Percentiles rank a stretch among this genome's conserved stretches.
Evolutionary conservation across 495 filamentous ascomycete species (phyloP).

Genomic region (Daldinia caldariorum): DNA sequence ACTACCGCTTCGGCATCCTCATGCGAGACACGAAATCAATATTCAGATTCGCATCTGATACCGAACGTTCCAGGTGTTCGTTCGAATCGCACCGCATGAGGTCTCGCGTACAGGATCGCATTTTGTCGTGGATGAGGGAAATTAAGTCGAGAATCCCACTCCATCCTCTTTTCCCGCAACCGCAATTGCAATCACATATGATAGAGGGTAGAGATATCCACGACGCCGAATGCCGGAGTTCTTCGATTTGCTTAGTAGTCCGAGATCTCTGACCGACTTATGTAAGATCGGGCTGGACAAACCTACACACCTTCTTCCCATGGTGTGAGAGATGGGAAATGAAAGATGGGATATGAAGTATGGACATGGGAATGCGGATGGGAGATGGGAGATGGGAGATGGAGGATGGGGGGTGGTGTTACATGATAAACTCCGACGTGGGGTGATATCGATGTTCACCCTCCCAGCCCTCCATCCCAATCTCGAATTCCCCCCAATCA

Average conservation of each 20-base stretch:
- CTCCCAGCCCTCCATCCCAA: not conserved
- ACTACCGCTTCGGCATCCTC: slow-evolving; percentile 23
- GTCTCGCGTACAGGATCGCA: not conserved
- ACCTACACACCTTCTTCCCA: not conserved
- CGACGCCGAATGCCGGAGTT: slow-evolving; percentile 22
- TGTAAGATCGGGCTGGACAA: slow-evolving; percentile 4
- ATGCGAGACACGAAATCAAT: slow-evolving; percentile 3
- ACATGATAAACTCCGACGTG: slow-evolving; percentile 34
- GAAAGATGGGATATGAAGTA: too few species aligned
- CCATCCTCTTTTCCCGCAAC: not conserved
- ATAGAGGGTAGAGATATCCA: slow-evolving; percentile 15
- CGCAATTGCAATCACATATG: not conserved
- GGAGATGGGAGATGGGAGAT: too few species aligned
- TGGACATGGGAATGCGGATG: too few species aligned
- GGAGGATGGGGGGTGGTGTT: slow-evolving; percentile 9
- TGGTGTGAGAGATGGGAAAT: not conserved
- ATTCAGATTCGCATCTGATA: not conserved
- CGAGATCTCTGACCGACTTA: slow-evolving; percentile 26
- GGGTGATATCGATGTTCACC: slow-evolving; percentile 10
- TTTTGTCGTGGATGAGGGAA: slow-evolving; percentile 11
- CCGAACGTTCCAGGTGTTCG: not conserved
- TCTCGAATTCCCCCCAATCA: slow-evolving; percentile 13
- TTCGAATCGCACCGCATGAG: not conserved
- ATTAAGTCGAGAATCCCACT: slow-evolving; percentile 16
- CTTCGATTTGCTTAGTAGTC: slow-evolving; percentile 12